phyloP scores from a whole-genome alignment of 208 protist genomes.

The Leishmania braziliensis region DNA sequence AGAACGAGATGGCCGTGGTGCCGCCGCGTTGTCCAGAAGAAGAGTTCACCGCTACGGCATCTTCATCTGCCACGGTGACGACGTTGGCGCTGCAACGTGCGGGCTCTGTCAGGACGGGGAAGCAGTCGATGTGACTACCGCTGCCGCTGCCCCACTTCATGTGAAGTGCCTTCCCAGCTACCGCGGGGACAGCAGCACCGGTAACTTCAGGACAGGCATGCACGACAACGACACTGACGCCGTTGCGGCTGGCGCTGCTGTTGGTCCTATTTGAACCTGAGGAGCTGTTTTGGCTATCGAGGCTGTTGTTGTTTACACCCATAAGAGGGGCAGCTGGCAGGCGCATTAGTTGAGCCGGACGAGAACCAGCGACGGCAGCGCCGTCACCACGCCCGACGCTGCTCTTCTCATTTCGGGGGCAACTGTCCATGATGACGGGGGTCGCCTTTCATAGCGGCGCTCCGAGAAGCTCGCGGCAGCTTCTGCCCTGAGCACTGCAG shows the following conservation, averaged over 20 bases:
- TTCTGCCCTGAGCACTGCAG: neutral
- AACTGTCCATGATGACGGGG: neutral
- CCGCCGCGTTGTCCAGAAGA: neutral
- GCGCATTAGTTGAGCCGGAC: neutral
- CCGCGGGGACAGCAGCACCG: neutral
- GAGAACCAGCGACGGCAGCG: neutral
- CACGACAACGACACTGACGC: neutral
- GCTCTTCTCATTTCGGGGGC: neutral
- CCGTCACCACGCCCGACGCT: neutral
- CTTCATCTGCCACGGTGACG: neutral
- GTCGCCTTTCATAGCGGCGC: neutral
- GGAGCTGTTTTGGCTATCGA: neutral
- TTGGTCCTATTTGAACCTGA: neutral
- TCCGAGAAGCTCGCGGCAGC: neutral
- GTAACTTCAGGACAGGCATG: neutral
- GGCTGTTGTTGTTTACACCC: neutral
- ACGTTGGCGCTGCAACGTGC: neutral
- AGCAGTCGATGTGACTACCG: neutral
- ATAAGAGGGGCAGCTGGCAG: neutral
- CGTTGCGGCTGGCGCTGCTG: neutral
- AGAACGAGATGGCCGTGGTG: neutral
- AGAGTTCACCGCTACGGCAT: neutral
- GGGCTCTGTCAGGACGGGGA: neutral
- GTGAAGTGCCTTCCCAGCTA: no score
- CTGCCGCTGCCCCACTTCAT: neutral